Base-by-base conservation (phyloP, 345 rosid genomes). In the Gossypium mustelinum region DNA sequence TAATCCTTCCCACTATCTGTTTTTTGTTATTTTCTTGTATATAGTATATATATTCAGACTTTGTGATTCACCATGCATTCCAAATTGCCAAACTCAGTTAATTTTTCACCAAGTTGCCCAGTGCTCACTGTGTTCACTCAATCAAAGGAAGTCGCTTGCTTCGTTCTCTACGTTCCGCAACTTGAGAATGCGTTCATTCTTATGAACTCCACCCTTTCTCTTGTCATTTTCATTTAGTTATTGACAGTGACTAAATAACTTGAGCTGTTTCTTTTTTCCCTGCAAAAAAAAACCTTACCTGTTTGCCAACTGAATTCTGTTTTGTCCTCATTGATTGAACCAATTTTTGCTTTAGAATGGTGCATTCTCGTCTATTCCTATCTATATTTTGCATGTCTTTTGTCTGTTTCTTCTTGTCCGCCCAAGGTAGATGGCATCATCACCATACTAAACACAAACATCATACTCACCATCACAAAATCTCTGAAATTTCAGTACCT, bases 391-490 rank as follows among this genome's bases (percentile, higher is more conserved):
- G 75, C 75, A 45, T 82, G 22, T 78, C 68, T 54, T 77, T 84
- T 62, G 4, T 77, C 39, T 79, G 81, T 80, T 68, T 88, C 73
- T 74, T 77, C 79, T 60, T 85, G 73, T 27, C 75, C 50, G 52
- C 57, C 56, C 84, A 83, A 79, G 85, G 84, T 79, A 75, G 90
- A 78, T 71, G 73, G 79, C 91, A 84, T 81, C 90, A 84, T 81
- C 76, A 82, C 75, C 88, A 79, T 73, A 63, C 73, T 62, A 81
- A 87, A 2, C 87, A 85, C 73, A 82, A 85, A 43, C 92, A 81
- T 73, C 92, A 81, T 69, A 59, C 48, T 74, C 86, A 62, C 78
- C 78, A 77, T 64, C 83, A 81, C 70, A 84, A 71, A 29, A 74
- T 68, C 52, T 77, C 87, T 61, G 72, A 84, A 77, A 82, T 89